phyloP scores from a whole-genome alignment of 2,329 filamentous ascomycete species.

The Talaromyces albobiverticillius region DNA sequence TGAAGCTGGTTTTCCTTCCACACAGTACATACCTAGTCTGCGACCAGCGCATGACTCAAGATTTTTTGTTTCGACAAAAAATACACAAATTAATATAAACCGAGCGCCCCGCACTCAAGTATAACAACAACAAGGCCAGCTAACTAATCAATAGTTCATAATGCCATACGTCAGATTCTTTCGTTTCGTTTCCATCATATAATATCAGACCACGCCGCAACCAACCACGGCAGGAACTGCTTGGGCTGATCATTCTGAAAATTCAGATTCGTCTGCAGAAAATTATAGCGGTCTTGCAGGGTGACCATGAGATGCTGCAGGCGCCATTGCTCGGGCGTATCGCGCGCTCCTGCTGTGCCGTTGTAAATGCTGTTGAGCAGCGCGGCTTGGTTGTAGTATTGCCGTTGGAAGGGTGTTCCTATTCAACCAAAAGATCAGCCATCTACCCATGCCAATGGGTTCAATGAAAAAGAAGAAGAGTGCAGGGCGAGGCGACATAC shows the following conservation, averaged over 20 bases:
- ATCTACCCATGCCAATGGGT: constrained; percentile 12
- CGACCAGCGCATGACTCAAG: no score
- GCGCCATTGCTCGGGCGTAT: constrained; percentile 36
- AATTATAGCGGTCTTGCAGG: constrained; percentile 65
- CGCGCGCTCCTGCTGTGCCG: constrained; percentile 30
- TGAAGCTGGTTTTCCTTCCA: no score
- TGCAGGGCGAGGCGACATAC: constrained; percentile 28
- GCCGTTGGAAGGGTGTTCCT: constrained; percentile 23
- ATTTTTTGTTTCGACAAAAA: no score
- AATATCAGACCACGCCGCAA: constrained; percentile 40
- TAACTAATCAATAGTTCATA: neutral
- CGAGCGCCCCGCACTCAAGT: no score
- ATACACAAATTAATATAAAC: no score
- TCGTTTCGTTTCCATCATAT: neutral
- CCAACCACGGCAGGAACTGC: constrained; percentile 56
- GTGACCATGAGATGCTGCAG: constrained; percentile 65
- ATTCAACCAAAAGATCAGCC: constrained; percentile 6
- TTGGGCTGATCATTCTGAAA: constrained; percentile 49
- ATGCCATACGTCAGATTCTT: no score
- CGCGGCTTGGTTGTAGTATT: constrained; percentile 22
- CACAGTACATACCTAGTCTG: no score
- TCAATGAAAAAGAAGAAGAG: constrained; percentile 9
- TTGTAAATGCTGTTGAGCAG: constrained; percentile 24
- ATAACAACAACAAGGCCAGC: no score
- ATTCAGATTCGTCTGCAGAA: constrained; percentile 61